Evolutionary conservation across 2,329 filamentous ascomycete genomes (phyloP), one percentile per base, ranked within the genome.

Genomic region (Neofusicoccum parvum): DNA sequence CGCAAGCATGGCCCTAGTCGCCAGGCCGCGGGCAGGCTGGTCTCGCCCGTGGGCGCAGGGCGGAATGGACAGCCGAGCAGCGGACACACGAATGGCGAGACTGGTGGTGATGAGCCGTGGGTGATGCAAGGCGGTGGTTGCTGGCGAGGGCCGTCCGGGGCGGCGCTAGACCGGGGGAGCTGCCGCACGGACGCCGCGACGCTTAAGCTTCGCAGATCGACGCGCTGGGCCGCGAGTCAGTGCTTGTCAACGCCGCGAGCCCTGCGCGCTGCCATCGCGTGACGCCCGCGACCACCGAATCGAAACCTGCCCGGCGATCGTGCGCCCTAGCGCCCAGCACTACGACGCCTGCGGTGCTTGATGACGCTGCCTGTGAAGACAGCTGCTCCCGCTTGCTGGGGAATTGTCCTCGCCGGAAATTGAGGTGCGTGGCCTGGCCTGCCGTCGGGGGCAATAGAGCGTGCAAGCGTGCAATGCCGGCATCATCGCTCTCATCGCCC

Each of bases 101-200:
- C 6, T 51, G 49, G 27, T 17, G n/a, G 50, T 54, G 34, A 20
- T 17, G 56, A 48, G 43, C 41, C 56, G 41, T 48, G 5, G 20
- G 46, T 59, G 56, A 60, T 60, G 56, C 56, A 60, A 60, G 45
- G 43, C 15, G 27, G 43, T 59, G 11, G 36, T 43, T 45, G 54
- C 14, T 32, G 23, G 23, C 23, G 23, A 23, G 23, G 23, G 23
- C 23, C 23, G 23, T 23, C 3, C 23, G 23, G 3, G 23, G 23
- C 23, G 23, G 23, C 23, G 23, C 23, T 23, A 23, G 23, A 3
- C 23, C 23, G 23, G 23, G 23, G 20, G 51, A 41, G 51, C 36
- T 32, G 5, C 39, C 36, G 49, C 49, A 51, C 49, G 15, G 49
- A 12, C 49, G 17, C n/a, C 15, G 20, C 4, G 15, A 48, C 3